Conservation (phyloP, 176 grass and related monocot genomes). For the Tuctoria greenei region DNA sequence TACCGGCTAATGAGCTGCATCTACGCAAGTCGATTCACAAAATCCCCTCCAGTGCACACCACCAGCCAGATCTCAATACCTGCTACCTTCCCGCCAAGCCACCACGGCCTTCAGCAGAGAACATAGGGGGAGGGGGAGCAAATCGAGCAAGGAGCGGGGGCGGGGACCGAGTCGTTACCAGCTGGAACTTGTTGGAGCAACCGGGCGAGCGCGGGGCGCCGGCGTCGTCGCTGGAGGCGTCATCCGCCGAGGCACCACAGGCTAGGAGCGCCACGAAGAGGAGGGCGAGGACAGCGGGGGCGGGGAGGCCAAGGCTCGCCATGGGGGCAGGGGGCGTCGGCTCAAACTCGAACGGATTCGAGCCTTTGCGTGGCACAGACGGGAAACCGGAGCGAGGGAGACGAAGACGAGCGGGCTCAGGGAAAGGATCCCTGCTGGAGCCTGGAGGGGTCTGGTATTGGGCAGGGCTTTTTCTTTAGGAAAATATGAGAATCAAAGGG, state of each 20-base stretch:
- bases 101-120: not conserved
- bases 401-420: not conserved
- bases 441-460: too few species aligned
- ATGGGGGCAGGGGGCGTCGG: not conserved
- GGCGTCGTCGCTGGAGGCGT: slow-evolving; percentile 64
- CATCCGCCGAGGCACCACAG: slow-evolving; percentile 47
- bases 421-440: too few species aligned
- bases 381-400: not conserved
- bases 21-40: slow-evolving; percentile 9
- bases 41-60: not conserved
- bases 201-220: slow-evolving; percentile 55
- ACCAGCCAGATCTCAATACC: slow-evolving; percentile 16
- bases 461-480: too few species aligned
- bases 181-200: slow-evolving; percentile 93
- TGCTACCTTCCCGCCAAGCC: not conserved
- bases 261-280: slow-evolving; percentile 28
- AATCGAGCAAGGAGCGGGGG: slow-evolving; percentile 9
- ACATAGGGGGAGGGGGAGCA: not conserved
- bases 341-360: not conserved
- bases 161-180: slow-evolving; percentile 45
- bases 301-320: slow-evolving; percentile 1
- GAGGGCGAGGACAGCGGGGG: not conserved
- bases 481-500: too few species aligned
- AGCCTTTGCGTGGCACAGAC: slow-evolving; percentile 11
- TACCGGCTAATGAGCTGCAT: not conserved